Conservation (phyloP, 306 rosid genomes). For the Vigna reflexopilosa region DNA sequence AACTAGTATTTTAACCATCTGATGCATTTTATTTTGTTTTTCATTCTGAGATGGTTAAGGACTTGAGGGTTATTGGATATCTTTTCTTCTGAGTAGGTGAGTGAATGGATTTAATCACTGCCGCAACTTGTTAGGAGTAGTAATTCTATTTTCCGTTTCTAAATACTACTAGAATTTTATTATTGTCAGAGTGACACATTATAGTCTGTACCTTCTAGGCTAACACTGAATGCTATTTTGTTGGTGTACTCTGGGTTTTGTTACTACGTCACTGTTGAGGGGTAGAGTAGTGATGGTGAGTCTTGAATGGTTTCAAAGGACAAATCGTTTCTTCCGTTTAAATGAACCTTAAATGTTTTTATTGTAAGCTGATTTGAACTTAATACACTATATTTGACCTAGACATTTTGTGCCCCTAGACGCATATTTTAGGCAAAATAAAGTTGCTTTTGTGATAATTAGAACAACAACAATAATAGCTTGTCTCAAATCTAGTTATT, state of each 20-base stretch:
- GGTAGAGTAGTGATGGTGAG: background rate
- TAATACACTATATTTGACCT: background rate
- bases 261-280: background rate
- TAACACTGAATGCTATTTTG: slow-evolving; percentile 4
- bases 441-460: background rate
- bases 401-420: too few species aligned
- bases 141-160: slow-evolving; percentile 1
- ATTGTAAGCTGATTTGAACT: background rate
- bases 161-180: background rate
- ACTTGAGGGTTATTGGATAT: background rate
- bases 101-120: background rate
- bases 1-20: slow-evolving; percentile 37
- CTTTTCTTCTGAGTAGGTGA: background rate
- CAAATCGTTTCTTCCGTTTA: background rate
- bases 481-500: background rate
- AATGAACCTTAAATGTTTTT: background rate
- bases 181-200: background rate
- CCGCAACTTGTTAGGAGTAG: slow-evolving; percentile 2
- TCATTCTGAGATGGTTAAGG: slow-evolving; percentile 6
- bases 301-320: too few species aligned
- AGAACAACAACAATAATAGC: background rate
- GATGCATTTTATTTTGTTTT: background rate
- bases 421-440: too few species aligned
- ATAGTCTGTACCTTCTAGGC: background rate
- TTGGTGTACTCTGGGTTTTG: background rate